phyloP scores from a whole-genome alignment of 1,139 yeast genomes.

The Geotrichum australiense region DNA sequence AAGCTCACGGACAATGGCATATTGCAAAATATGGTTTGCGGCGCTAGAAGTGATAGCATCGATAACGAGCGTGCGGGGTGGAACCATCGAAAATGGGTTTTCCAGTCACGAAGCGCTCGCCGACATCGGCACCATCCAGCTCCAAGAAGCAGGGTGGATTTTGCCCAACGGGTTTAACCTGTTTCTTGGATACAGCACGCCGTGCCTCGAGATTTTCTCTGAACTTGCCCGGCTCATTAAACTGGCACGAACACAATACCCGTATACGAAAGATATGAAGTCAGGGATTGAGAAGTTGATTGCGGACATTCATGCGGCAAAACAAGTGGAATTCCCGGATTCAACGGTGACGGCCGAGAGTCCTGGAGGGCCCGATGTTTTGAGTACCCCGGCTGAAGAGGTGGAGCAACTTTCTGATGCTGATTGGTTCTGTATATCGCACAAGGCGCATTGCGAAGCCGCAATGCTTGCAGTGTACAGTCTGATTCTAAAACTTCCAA shows the following conservation, averaged over 20 bases:
- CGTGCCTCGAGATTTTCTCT: slow-evolving; percentile 10
- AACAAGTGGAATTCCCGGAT: slow-evolving; percentile 9
- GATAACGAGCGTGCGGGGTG: slow-evolving; percentile 10
- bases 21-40: slow-evolving; percentile 17
- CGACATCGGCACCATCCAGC: slow-evolving; percentile 6
- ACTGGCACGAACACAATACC: slow-evolving; percentile 2
- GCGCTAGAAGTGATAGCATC: slow-evolving; percentile 15
- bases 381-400: slow-evolving; percentile 6
- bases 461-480: slow-evolving; percentile 13
- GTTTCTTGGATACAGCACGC: slow-evolving; percentile 10
- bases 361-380: not conserved
- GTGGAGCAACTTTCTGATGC: slow-evolving; percentile 4
- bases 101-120: slow-evolving; percentile 10
- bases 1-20: slow-evolving; percentile 9
- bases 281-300: slow-evolving; percentile 11
- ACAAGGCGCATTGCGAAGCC: slow-evolving; percentile 14
- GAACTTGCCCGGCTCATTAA: slow-evolving; percentile 10
- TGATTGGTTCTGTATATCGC: slow-evolving; percentile 12
- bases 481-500: slow-evolving; percentile 9
- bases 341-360: not conserved
- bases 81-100: slow-evolving; percentile 10
- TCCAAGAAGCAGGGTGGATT: slow-evolving; percentile 9
- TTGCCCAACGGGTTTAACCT: slow-evolving; percentile 12
- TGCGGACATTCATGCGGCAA: slow-evolving; percentile 7
- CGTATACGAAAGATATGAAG: not conserved